Base-by-base conservation (phyloP, 495 filamentous ascomycete species). In the Penicillium longicatenatum region DNA sequence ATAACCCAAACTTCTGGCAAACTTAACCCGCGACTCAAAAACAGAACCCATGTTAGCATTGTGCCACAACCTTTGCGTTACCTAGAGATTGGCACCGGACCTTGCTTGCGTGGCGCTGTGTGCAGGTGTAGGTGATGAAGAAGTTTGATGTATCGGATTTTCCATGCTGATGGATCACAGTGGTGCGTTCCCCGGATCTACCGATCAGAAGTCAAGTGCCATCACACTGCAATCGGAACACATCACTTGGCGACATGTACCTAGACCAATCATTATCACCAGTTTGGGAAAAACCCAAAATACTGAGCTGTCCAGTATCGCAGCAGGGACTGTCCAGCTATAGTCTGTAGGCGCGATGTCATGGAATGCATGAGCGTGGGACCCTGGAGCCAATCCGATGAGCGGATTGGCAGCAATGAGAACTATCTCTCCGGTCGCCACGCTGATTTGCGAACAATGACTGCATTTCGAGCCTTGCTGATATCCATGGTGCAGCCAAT, bases 211-310 rank as follows among this genome's bases (percentile, higher is more conserved):
- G 53, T 62, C 54, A 42, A 63, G 51, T 51, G 50, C 54, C 55
- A 67, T 69, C 64, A 67, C 66, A 69, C 54, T 53, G 66, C 61
- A 67, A 57, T 64, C 54, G 54, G 52, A 63, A 64, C 64, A 65
- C 61, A 67, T 63, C 61, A 63, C 59, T 61, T 67, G 41, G 64
- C 64, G 61, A 69, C 63, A 62, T 59, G 53, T 43, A 48, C 31
- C 14, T 12, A 44, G 5, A 37, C 37, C 19, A 33, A 17, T 64
- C 66, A 69, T 64, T 69, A 68, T 55, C 59, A 63, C 26, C 58
- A 50, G 26, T 4, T 24, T 17, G 8, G 2, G n/a, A 0, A 46
- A 46, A 22, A 22, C 20, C 11, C 45, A 48, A 30, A 46, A 10
- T 22, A 24, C 12, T 10, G 3, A 26, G 21, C 44, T n/a, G n/a